Evolutionary conservation across 306 rosid species (phyloP), one percentile per base, ranked within the genome.

Genomic region (Rosa persica): DNA sequence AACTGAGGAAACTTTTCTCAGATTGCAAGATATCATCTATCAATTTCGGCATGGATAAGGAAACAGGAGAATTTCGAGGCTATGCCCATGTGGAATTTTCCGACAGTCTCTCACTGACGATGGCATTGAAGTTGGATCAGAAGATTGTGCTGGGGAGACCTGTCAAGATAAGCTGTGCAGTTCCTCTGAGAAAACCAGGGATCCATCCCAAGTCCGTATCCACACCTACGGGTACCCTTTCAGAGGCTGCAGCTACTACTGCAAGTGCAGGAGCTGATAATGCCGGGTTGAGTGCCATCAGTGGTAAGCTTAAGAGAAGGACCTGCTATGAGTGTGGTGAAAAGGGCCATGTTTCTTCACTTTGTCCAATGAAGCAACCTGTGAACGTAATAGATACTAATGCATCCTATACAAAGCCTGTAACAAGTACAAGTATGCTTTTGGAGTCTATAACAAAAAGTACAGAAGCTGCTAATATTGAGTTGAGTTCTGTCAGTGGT

Each of bases 261-360:
- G 39, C 64, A 4, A 40, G 13, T 54, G 43, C 83, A 47, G 81
- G 25, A 66, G 73, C 44, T 52, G 76, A 76, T 52, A 72, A 8
- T 52, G 76, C 64, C 71, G 72, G 74, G 68, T n/a, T 82, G n/a
- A 73, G 44, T 75, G 46, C 87, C 61, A 44, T 19, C 61, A 85
- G 86, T 70, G 92, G 97, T 75, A 91, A 91, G 88, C 80, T 89
- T 67, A 91, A 68, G 87, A 85, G 93, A 78, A 90, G 98, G 85
- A 89, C 89, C 13, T 93, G 97, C 82, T 91, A 85, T 22, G 97
- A 87, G 47, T 93, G 98, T 73, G 91, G 93, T 79, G 92, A 91
- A 82, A 91, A 93, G 85, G 98, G 98, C 20, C 98, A 93, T 84
- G 12, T 80, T 73, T 72, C 86, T 67, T 88, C 92, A 0, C 89